Percentiles rank a stretch among this genome's conserved stretches.
These are phyloP conservation scores for Cutaneotrichosporon sp. DNA, from an alignment of 1,284 basidiomycete species.

Conservation along the genomic window DNA sequence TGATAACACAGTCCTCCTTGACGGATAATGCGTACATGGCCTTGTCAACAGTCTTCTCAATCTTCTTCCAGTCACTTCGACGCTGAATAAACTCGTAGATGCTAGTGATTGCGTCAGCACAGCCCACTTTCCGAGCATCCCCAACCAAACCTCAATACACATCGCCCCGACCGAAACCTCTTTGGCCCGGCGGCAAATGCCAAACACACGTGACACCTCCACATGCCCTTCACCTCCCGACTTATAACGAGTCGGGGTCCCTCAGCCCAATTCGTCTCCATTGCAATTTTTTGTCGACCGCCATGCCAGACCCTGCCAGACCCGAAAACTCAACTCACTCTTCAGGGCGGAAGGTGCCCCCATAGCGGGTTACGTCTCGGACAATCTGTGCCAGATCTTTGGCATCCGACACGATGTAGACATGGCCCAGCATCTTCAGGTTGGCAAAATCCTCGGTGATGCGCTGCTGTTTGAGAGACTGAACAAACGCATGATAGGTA, in stretches of 20 bases:
- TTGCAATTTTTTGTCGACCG: too few relatives aligned
- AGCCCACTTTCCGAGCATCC: too few relatives aligned
- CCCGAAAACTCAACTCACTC: slow-evolving; percentile 52
- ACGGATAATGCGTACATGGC: slow-evolving; percentile 84
- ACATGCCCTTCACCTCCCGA: too few relatives aligned
- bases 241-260: too few relatives aligned
- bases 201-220: too few relatives aligned
- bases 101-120: slow-evolving; percentile 49
- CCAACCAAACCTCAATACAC: not conserved
- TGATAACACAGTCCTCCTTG: slow-evolving; percentile 76
- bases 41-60: slow-evolving; percentile 82
- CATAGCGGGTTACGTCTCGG: slow-evolving; percentile 86
- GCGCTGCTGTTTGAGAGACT: slow-evolving; percentile 61
- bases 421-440: slow-evolving; percentile 92
- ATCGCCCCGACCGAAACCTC: not conserved
- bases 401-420: slow-evolving; percentile 77
- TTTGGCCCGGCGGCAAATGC: too few relatives aligned
- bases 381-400: slow-evolving; percentile 94
- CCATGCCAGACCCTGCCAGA: not conserved
- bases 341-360: slow-evolving; percentile 87
- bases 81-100: slow-evolving; percentile 91
- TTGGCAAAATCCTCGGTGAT: slow-evolving; percentile 84
- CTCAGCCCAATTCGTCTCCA: too few relatives aligned
- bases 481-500: slow-evolving; percentile 81
- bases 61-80: slow-evolving; percentile 92